These are phyloP conservation scores for Plasmodium sp. DNA, from an alignment of 169 alveolate genomes.

Conservation along the genomic window DNA sequence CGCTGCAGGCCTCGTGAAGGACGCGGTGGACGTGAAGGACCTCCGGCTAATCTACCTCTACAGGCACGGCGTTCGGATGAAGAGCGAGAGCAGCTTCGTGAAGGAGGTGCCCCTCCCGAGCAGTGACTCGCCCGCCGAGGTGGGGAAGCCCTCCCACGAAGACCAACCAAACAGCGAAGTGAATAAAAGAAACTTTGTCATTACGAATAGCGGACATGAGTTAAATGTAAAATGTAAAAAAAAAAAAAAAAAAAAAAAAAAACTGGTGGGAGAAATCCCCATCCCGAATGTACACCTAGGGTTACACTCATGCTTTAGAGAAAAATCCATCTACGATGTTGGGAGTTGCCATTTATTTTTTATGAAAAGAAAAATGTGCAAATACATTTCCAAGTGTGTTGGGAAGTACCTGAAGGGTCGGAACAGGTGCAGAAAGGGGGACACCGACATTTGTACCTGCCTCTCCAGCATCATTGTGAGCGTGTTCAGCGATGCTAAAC, in stretches of 20 bases:
- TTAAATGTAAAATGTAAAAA: background rate
- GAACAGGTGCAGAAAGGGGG: background rate
- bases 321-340: slow-evolving; percentile 22
- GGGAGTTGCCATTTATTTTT: background rate
- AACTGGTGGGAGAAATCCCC: slow-evolving; percentile 35
- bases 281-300: slow-evolving; percentile 32
- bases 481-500: slow-evolving; percentile 56
- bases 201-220: background rate
- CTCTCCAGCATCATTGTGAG: slow-evolving; percentile 34
- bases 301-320: slow-evolving; percentile 4
- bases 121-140: background rate
- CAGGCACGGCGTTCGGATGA: slow-evolving; percentile 39
- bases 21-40: slow-evolving; percentile 49
- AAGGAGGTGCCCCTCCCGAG: background rate
- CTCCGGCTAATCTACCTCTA: slow-evolving; percentile 41
- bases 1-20: slow-evolving; percentile 16
- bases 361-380: background rate
- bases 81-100: slow-evolving; percentile 21
- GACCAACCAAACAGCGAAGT: background rate
- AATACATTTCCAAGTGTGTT: slow-evolving; percentile 10
- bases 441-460: slow-evolving; percentile 37
- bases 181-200: background rate
- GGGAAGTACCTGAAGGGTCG: slow-evolving; percentile 7
- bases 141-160: background rate
- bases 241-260: background rate